phyloP scores from a whole-genome alignment of 2,329 filamentous ascomycete species.

The Tolypocladium cylindrosporum region DNA sequence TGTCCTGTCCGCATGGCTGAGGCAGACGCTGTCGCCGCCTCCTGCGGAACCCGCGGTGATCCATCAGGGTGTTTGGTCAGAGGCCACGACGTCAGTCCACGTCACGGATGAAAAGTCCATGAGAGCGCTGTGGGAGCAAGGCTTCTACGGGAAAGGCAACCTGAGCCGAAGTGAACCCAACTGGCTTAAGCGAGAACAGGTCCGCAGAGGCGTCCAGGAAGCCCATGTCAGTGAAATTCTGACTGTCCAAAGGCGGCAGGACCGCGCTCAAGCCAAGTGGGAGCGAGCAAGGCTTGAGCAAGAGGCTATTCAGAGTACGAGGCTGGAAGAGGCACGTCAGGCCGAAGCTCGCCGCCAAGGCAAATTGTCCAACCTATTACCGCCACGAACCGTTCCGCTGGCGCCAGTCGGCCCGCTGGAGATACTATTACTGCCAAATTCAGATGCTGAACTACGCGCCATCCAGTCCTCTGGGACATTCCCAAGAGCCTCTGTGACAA shows the following conservation, averaged over 20 bases:
- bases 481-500: neutral
- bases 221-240: slow-evolving; percentile 70
- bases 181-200: slow-evolving; percentile 79
- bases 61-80: slow-evolving; percentile 72
- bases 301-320: slow-evolving; percentile 68
- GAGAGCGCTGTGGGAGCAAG: slow-evolving; percentile 84
- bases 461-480: neutral
- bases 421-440: slow-evolving; percentile 48
- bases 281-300: slow-evolving; percentile 83
- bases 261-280: slow-evolving; percentile 77
- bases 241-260: slow-evolving; percentile 66
- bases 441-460: slow-evolving; percentile 23
- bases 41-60: slow-evolving; percentile 52
- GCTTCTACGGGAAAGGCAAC: slow-evolving; percentile 92
- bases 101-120: slow-evolving; percentile 68
- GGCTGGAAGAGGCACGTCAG: slow-evolving; percentile 32
- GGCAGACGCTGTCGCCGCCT: slow-evolving; percentile 59
- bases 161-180: slow-evolving; percentile 90
- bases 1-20: slow-evolving; percentile 66
- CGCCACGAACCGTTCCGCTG: neutral
- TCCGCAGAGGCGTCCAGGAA: slow-evolving; percentile 53
- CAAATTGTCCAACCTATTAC: neutral
- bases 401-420: slow-evolving; percentile 33
- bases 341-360: slow-evolving; percentile 12
- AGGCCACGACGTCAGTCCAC: slow-evolving; percentile 72